phyloP scores from a whole-genome alignment of 2,329 filamentous ascomycete species.

The Blastomyces silverae region DNA sequence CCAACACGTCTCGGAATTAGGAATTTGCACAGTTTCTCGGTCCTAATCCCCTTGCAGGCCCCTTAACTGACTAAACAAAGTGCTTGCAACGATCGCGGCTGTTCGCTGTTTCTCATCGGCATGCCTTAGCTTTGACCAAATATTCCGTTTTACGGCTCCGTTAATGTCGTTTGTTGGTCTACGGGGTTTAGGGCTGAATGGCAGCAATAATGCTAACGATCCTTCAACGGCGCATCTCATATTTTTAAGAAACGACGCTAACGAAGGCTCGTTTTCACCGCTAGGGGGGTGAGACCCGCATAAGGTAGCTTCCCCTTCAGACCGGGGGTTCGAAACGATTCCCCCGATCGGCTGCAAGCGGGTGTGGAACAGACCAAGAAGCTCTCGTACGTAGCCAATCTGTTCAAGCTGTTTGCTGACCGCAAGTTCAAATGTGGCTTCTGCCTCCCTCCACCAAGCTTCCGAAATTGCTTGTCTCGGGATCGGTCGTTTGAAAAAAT shows the following conservation, averaged over 20 bases:
- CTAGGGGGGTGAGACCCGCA: not conserved
- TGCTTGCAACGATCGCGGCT: not conserved
- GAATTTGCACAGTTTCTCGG: not conserved
- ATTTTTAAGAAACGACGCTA: not conserved
- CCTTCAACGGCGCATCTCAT: not conserved
- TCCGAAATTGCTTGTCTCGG: not conserved
- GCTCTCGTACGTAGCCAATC: not conserved
- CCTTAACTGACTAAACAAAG: not conserved
- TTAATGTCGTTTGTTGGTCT: not conserved
- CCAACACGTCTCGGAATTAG: not conserved
- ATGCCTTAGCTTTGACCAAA: not conserved
- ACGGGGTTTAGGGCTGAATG: not conserved
- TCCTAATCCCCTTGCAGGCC: conserved; percentile 4
- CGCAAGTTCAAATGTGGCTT: conserved; percentile 2
- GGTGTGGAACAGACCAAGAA: not conserved
- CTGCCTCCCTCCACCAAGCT: not conserved
- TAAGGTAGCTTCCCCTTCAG: not conserved
- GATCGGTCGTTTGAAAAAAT: not conserved
- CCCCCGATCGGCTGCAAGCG: conserved; percentile 4
- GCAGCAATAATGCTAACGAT: not conserved
- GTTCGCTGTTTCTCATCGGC: conserved; percentile 3
- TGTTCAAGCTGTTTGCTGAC: conserved; percentile 8
- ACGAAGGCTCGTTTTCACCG: not conserved
- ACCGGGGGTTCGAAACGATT: conserved; percentile 1
- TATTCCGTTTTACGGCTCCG: not conserved